Base-by-base conservation (phyloP, 305 asterid genomes). In the Coffea humblotiana region DNA sequence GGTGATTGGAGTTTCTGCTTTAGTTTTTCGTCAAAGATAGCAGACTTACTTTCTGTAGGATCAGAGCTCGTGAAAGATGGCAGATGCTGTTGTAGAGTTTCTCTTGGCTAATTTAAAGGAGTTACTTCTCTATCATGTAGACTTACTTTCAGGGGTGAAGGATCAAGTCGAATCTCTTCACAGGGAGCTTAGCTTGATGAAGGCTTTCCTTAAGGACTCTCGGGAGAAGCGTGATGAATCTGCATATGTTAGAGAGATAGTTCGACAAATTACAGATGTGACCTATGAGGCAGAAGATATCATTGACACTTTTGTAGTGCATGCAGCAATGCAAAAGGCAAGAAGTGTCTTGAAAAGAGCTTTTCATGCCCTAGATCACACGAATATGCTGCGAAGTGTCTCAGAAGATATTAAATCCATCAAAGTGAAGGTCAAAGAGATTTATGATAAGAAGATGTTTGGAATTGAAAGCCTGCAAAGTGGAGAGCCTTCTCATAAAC, bases 101-200 rank as follows among this genome's bases (percentile, higher is more conserved):
- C 92, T 89, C 49, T 63, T 89, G 77, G 81, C 77, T 3, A 89
- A 89, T 78, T 66, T 89, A 77, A 89, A 89, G 86, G 89, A 87
- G 72, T 80, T 89, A 72, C 86, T 89, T 8, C 85, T 87, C 72
- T 76, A 89, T 82, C 87, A 89, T 66, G 77, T 72, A 23, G 88
- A 89, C 27, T 40, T 89, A 77, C 75, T 89, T 61, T 82, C 80
- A 27, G 90, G 87, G 35, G 82, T 85, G 32, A 85, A 86, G 76
- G 89, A 89, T 71, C 85, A 86, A 69, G 90, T 89, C 35, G 91
- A 88, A 76, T 86, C 89, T 52, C 91, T 89, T 80, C 85, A 86
- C 35, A 71, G 71, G 52, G 92, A 89, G 56, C 86, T 89, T 8
- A 88, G 90, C 82, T 80, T 86, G 88, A 76, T 89, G 91, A 88